These are phyloP conservation scores for Exidia glandulosa DNA, from an alignment of 768 basidiomycete genomes.

Conservation along the genomic window DNA sequence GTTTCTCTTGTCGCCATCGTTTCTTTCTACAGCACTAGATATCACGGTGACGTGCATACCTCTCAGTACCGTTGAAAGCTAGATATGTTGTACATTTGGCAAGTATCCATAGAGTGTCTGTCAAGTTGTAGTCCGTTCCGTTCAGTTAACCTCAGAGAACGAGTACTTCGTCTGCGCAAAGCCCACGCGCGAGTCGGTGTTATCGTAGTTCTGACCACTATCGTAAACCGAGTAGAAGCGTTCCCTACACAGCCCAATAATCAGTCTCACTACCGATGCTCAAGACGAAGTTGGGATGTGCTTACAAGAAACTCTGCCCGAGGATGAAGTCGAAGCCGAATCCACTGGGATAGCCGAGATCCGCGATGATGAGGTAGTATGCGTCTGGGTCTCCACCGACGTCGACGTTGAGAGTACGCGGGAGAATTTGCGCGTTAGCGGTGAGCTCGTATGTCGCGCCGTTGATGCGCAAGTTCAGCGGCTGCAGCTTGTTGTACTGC, in stretches of 20 bases:
- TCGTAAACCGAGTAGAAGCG: conserved; percentile 40
- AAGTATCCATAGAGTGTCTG: too few relatives aligned
- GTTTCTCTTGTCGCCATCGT: too few relatives aligned
- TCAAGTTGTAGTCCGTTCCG: too few relatives aligned
- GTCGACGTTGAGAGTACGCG: conserved; percentile 41
- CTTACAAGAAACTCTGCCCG: neutral
- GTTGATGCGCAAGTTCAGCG: conserved; percentile 42
- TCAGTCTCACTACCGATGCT: conserved; percentile 22
- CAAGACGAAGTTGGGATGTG: conserved; percentile 22
- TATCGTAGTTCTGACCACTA: conserved; percentile 18
- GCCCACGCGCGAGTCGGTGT: too few relatives aligned
- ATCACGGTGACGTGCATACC: too few relatives aligned
- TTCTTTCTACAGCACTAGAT: too few relatives aligned
- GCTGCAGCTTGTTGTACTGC: conserved; percentile 39
- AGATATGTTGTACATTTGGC: too few relatives aligned
- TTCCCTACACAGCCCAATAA: conserved; percentile 45
- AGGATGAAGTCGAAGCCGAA: conserved; percentile 51
- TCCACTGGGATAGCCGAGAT: conserved; percentile 20
- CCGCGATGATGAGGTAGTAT: conserved; percentile 39
- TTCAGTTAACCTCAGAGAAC: too few relatives aligned
- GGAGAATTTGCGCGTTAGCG: conserved; percentile 61
- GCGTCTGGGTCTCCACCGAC: conserved; percentile 40
- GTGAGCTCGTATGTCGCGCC: conserved; percentile 45
- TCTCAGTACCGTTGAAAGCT: too few relatives aligned
- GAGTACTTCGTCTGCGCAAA: conserved; percentile 24